Base-by-base conservation (phyloP, 768 basidiomycete genomes). In the Rhodotorula paludigena region DNA sequence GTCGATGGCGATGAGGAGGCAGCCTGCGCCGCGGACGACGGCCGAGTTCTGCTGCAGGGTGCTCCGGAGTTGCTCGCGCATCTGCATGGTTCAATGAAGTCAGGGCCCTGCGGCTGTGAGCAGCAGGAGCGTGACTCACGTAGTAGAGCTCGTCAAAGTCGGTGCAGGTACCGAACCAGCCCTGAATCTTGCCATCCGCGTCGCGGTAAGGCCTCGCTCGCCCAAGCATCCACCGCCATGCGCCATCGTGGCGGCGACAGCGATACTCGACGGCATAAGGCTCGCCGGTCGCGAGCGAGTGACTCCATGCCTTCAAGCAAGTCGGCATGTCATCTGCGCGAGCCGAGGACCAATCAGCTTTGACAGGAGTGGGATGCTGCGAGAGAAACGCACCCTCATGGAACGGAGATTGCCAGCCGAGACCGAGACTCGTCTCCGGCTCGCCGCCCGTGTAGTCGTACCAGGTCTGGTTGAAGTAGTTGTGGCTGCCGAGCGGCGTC, bases 71-170 rank as follows among this genome's bases (percentile, higher is more conserved):
- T 67, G 60, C 41, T 67, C 65, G 51, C 62, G 70, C 49, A 60
- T 72, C 66, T 64, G 61, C 25, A 47, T 9, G 28, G 28, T 7
- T 12, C 28, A 33, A 33, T 20, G 35, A 44, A 30, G 33, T 42
- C 25, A 57, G 48, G 41, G 20, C 20, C 41, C 11, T 42, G n/a
- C n/a, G n/a, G 25, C 5, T 16, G 18, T 20, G 49, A 66, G 25
- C n/a, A n/a, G n/a, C n/a, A n/a, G n/a, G n/a, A 32, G 23, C 9
- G 18, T 15, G 44, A 33, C 62, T 30, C 5, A 67, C 54, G 57
- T 71, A 48, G 49, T 66, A 63, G 30, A 68, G 57, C 30, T 74
- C 73, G 8, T 74, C 63, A n/a, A 74, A 64, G 57, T 74, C 73
- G 23, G 73, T 74, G 60, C 66, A 71, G 28, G 60, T 70, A 18